Conservation (phyloP, 2,329 filamentous ascomycete species). For the Fusarium sp. region DNA sequence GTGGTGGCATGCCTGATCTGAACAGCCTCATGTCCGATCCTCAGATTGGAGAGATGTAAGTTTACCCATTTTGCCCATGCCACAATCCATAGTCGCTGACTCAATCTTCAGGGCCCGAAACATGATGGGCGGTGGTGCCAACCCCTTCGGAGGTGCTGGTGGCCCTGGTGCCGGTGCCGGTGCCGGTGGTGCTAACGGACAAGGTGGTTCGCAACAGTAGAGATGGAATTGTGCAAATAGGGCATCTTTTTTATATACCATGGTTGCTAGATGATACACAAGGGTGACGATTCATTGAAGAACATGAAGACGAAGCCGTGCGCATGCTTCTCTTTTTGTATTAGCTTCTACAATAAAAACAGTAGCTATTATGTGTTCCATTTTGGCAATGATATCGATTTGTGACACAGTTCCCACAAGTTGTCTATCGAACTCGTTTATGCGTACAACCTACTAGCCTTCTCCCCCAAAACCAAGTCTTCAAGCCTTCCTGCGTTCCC, state of each 20-base stretch:
- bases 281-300: conserved; percentile 38
- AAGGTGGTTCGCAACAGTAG: conserved; percentile 46
- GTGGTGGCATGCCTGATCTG: conserved; percentile 91
- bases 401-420: not conserved
- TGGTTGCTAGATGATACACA: conserved; percentile 18
- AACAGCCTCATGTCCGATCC: conserved; percentile 90
- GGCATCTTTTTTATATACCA: conserved; percentile 43
- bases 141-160: conserved; percentile 45
- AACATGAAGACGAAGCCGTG: conserved; percentile 31
- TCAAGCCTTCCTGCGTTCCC: conserved; percentile 45
- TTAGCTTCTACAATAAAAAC: conserved; percentile 39
- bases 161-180: conserved; percentile 13
- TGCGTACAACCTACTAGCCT: not conserved
- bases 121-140: conserved; percentile 57
- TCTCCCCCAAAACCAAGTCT: rapidly evolving
- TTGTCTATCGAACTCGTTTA: not conserved
- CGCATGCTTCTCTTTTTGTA: conserved; percentile 19
- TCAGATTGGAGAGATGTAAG: conserved; percentile 91
- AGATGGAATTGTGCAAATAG: conserved; percentile 12
- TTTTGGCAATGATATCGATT: not conserved
- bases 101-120: conserved; percentile 55
- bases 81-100: conserved; percentile 1
- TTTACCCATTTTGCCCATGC: conserved; percentile 38
- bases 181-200: conserved; percentile 16
- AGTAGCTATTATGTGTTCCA: conserved; percentile 13